Evolutionary conservation across 495 filamentous ascomycete genomes (phyloP), one percentile per base, ranked within the genome.

Genomic region (Podospora pseudoanserina): DNA sequence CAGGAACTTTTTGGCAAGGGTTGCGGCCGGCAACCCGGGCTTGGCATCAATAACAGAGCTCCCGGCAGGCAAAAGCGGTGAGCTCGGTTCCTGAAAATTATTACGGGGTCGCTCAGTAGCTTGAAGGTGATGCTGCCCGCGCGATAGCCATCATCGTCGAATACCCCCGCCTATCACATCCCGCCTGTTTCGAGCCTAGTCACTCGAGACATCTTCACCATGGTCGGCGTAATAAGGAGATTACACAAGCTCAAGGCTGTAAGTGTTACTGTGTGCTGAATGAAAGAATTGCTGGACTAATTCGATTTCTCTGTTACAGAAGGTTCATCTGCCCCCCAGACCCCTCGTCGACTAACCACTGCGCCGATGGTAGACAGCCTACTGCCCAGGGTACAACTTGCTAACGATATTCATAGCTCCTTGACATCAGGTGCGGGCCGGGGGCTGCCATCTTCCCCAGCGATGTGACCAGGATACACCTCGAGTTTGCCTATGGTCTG

Each of bases 381-480:
- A 2, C 16, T 18, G 23, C 4, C 27, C 26, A 5, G 26, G 32
- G 4, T 15, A 18, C 4, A 4, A 13, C 15, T 16, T 69, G 57
- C 64, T 65, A 49, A 28, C 55, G 3, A 32, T 39, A 15, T 64
- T 65, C 54, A 15, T 82, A 93, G 91, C 81, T 94, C 56, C 86
- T 94, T 73, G 80, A 82, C 68, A 77, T 93, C 77, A 86, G 90
- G 71, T 75, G 88, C 74, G 95, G 95, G 61, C 88, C 89, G 55
- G 95, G 94, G 49, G 94, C 95, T 26, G 90, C 90, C 18, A 81
- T 91, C 70, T 83, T 99, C 49, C 90, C 93, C 1, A 85, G 86
- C 60, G 88, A 94, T 70, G 88, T 99, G 63, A 90, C 91, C 66
- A 84, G 90, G 67, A 89, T 99, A 76, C 91, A 94, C 79, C 79